A percentile compares a stretch with the other conserved stretches of the same genome.
These are phyloP conservation scores for Hypoxylon sp. DNA, from an alignment of 2,329 filamentous ascomycete genomes.

Conservation along the genomic window DNA sequence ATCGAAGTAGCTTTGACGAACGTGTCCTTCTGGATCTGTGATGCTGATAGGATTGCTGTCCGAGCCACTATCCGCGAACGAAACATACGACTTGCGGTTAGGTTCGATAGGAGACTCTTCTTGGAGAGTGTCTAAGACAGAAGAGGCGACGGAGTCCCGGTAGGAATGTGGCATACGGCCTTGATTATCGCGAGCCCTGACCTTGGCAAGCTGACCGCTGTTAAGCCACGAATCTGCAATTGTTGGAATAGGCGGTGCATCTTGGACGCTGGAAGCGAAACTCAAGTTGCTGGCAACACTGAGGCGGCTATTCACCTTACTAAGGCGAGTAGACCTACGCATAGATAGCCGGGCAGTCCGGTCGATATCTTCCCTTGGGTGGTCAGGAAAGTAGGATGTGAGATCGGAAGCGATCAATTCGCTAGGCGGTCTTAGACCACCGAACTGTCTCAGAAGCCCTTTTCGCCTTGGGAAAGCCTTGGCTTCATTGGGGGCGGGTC, in stretches of 20 bases:
- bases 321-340: conserved; percentile 88
- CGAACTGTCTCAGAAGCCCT: conserved; percentile 80
- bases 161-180: conserved; percentile 70
- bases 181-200: conserved; percentile 59
- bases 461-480: conserved; percentile 62
- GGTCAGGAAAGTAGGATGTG: conserved; percentile 96
- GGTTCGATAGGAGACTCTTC: conserved; percentile 90
- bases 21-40: conserved; percentile 79
- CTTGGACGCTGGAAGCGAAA: conserved; percentile 89
- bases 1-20: conserved; percentile 85
- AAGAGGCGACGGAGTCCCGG: conserved; percentile 89
- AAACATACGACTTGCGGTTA: conserved; percentile 96
- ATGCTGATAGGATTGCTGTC: conserved; percentile 78
- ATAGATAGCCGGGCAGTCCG: conserved; percentile 94
- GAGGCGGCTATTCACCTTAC: conserved; percentile 90
- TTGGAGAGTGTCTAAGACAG: conserved; percentile 87
- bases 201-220: conserved; percentile 65
- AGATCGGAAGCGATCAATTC: conserved; percentile 97
- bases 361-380: conserved; percentile 93
- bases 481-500: conserved; percentile 64
- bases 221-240: conserved; percentile 95
- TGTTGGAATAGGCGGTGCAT: conserved; percentile 93
- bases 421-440: conserved; percentile 91
- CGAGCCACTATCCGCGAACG: conserved; percentile 79
- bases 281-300: conserved; percentile 95